These are phyloP conservation scores for Cadophora luteo-olivacea DNA, from an alignment of 2,329 filamentous ascomycete genomes.

Conservation along the genomic window DNA sequence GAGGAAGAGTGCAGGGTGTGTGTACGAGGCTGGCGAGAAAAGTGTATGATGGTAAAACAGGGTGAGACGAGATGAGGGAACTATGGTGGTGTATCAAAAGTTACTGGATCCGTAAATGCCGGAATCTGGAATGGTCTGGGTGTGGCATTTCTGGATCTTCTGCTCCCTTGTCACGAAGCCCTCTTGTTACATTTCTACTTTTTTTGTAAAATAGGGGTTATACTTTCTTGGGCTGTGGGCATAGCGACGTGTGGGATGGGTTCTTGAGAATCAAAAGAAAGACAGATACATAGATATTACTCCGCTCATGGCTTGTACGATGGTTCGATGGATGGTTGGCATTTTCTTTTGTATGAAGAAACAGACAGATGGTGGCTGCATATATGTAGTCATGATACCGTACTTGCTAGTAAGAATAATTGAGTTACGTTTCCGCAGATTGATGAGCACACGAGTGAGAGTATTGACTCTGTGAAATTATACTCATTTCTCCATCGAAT, in stretches of 20 bases:
- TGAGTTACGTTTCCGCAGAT: background rate
- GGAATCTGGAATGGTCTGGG: constrained; percentile 21
- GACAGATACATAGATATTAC: constrained; percentile 24
- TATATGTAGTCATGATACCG: background rate
- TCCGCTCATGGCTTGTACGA: constrained; percentile 36
- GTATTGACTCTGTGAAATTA: no score
- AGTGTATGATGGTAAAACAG: constrained; percentile 16
- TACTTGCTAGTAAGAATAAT: constrained; percentile 1
- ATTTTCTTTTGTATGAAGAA: background rate
- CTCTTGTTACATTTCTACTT: constrained; percentile 26
- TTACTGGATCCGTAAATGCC: constrained; percentile 15
- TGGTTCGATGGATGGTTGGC: constrained; percentile 19
- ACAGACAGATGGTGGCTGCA: background rate
- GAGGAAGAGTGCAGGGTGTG: background rate
- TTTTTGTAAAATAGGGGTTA: constrained; percentile 40
- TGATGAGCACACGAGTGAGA: no score
- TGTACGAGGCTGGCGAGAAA: background rate
- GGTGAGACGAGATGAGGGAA: background rate
- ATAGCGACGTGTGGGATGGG: constrained; percentile 30
- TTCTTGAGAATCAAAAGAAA: constrained; percentile 19
- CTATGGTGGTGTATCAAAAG: constrained; percentile 39
- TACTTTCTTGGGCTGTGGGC: background rate
- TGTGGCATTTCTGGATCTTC: constrained; percentile 9
- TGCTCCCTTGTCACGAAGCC: constrained; percentile 37
- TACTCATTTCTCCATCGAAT: no score